Conservation (phyloP, 768 basidiomycete genomes). For the Pholiota conissans region DNA sequence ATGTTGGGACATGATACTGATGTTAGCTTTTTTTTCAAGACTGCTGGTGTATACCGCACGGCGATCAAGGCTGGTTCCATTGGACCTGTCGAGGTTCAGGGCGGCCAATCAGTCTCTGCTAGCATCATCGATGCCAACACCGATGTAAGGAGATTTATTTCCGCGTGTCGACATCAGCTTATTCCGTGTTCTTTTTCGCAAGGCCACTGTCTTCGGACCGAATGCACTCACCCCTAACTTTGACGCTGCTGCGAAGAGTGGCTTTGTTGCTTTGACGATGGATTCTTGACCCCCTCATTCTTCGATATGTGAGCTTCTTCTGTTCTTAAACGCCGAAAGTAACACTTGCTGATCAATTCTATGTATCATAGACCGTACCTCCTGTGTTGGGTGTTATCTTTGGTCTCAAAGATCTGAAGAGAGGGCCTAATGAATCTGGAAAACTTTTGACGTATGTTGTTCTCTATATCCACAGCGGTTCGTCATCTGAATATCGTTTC, state of each 20-base stretch:
- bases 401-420: conserved; percentile 37
- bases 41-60: conserved; percentile 43
- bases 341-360: background rate
- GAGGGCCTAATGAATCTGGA: conserved; percentile 39
- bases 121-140: conserved; percentile 37
- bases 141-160: conserved; percentile 31
- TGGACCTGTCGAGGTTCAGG: conserved; percentile 26
- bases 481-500: background rate
- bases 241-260: conserved; percentile 21
- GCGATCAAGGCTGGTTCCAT: conserved; percentile 27
- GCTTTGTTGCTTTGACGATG: conserved; percentile 19
- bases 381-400: conserved; percentile 45
- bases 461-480: background rate
- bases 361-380: conserved; percentile 38
- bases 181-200: background rate
- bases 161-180: background rate
- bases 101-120: conserved; percentile 33
- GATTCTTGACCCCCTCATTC: conserved; percentile 36
- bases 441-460: conserved; percentile 34
- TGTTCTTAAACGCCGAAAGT: conserved; percentile 23
- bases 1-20: conserved; percentile 3
- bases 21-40: conserved; percentile 21
- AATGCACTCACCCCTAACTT: conserved; percentile 20
- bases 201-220: conserved; percentile 26
- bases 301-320: conserved; percentile 34